These are phyloP conservation scores for Sphenostylis stenocarpa DNA, from an alignment of 306 rosid genomes.

Conservation along the genomic window DNA sequence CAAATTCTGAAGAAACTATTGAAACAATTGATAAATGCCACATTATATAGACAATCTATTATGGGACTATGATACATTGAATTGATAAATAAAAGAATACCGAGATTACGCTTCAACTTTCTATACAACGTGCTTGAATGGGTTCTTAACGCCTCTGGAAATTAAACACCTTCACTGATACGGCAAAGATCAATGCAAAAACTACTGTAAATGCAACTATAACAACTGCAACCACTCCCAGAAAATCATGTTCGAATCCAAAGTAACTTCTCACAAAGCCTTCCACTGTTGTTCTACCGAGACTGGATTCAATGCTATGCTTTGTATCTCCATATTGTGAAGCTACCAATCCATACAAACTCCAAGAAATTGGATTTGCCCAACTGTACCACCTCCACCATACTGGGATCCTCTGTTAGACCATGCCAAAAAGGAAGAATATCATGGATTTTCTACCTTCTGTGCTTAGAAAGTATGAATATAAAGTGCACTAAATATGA, in stretches of 20 bases:
- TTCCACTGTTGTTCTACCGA: constrained; percentile 30
- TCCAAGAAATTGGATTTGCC: constrained; percentile 57
- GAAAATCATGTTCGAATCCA: constrained; percentile 48
- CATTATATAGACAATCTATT: too few relatives aligned
- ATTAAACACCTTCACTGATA: constrained; percentile 35
- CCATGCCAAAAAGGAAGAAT: not conserved
- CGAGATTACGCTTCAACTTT: too few relatives aligned
- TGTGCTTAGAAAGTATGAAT: not conserved
- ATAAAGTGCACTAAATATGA: not conserved
- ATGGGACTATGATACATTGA: too few relatives aligned
- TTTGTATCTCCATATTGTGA: constrained; percentile 59
- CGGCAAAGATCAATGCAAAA: constrained; percentile 41
- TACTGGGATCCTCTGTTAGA: constrained; percentile 51
- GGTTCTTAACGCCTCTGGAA: constrained; percentile 35
- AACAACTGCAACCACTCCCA: constrained; percentile 43
- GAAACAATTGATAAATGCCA: too few relatives aligned
- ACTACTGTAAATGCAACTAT: constrained; percentile 27
- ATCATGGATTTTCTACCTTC: not conserved
- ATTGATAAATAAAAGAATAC: too few relatives aligned
- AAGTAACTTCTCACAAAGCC: constrained; percentile 39
- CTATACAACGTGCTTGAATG: not conserved
- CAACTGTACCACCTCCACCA: constrained; percentile 70
- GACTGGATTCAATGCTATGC: constrained; percentile 9
- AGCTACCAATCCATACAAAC: constrained; percentile 58
- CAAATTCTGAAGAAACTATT: too few relatives aligned